Evolutionary conservation across 2,329 filamentous ascomycete species (phyloP), one percentile per base, ranked within the genome.

Genomic region (Monilinia aucupariae): DNA sequence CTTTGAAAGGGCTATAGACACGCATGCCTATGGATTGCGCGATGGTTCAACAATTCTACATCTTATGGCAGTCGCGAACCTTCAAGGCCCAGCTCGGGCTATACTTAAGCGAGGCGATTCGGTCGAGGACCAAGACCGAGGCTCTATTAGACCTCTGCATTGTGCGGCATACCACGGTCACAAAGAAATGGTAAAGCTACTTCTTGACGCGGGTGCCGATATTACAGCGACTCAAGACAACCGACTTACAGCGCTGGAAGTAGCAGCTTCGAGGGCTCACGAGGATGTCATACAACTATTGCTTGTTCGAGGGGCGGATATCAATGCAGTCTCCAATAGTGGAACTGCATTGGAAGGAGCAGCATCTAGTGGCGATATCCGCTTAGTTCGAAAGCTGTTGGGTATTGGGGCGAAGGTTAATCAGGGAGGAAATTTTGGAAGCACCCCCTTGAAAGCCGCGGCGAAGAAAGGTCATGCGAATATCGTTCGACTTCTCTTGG

Each of bases 271-370:
- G 4, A 50, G 54, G 12, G 70, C 70, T 9, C 64, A 71, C 34
- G 53, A 72, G 45, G 63, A 69, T 9, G 66, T 76, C 22, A 67
- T 75, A 13, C 52, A 70, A 37, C 50, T 72, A 1, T 69, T 78
- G 2, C 55, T 75, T n/a, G 61, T 65, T n/a, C 63, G 58, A 6
- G 71, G 69, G n/a, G 71, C 69, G 22, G 65, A 74, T 49, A 68
- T 74, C 17, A 65, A 66, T 47, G 43, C 37, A 34, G 25, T 27
- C 47, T 37, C 56, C 10, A 51, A 5, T n/a, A 2, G 1, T 2
- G 64, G 59, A 0, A 64, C 32, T 27, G 58, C 63, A 4, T 47
- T 67, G n/a, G 50, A 64, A 30, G 43, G 43, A 17, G 65, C 64
- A 15, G 50, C 50, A 0, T 13, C 0, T 3, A 15, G 22, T 6